phyloP scores from a whole-genome alignment of 768 basidiomycete genomes.

The Myochromella boudieri region DNA sequence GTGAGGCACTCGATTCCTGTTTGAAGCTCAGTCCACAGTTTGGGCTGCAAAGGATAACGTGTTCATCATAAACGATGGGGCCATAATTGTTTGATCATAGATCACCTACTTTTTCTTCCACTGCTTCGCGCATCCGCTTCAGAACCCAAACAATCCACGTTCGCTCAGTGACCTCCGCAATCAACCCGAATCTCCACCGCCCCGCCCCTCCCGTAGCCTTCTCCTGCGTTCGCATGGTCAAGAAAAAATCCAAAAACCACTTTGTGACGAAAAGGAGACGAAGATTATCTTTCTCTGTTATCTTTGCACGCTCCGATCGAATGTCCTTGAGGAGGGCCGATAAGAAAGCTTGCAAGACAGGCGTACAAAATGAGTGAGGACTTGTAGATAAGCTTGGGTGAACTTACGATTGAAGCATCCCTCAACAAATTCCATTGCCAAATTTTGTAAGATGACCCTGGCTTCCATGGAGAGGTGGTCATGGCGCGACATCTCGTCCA shows the following conservation, averaged over 20 bases:
- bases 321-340: constrained; percentile 88
- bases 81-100: constrained; percentile 1
- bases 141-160: constrained; percentile 90
- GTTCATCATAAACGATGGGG: constrained; percentile 2
- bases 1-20: constrained; percentile 93
- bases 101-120: constrained; percentile 81
- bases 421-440: constrained; percentile 75
- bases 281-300: constrained; percentile 93
- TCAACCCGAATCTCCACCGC: constrained; percentile 67
- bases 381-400: constrained; percentile 12
- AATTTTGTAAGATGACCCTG: constrained; percentile 57
- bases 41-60: constrained; percentile 62
- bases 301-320: constrained; percentile 84
- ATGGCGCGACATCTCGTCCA: constrained; percentile 67
- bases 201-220: constrained; percentile 25
- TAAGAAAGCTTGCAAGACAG: constrained; percentile 69
- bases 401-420: constrained; percentile 87
- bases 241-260: constrained; percentile 93
- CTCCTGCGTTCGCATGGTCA: constrained; percentile 48
- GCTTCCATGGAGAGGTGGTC: constrained; percentile 72
- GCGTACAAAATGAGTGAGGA: constrained; percentile 15
- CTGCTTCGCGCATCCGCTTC: constrained; percentile 81
- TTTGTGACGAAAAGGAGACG: constrained; percentile 84
- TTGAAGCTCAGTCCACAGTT: constrained; percentile 91
- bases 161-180: constrained; percentile 85